phyloP scores from a whole-genome alignment of 225 moss, liverwort and hornwort species.

The Bryum argenteum region DNA sequence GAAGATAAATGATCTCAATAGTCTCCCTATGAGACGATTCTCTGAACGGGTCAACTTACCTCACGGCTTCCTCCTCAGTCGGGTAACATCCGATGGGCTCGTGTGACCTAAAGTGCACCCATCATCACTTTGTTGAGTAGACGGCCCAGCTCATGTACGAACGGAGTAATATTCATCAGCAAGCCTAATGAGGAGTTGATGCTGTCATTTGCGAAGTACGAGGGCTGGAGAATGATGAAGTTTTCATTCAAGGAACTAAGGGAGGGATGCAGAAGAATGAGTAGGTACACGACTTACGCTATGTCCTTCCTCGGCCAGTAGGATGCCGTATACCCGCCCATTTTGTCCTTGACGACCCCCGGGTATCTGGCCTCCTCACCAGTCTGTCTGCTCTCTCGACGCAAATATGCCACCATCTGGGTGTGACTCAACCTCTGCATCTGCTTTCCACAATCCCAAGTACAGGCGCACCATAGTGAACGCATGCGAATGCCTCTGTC shows the following conservation, averaged over 20 bases:
- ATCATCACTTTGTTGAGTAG: constrained; percentile 3
- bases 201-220: neutral
- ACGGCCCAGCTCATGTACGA: neutral
- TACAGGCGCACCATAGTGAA: neutral
- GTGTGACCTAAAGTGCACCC: constrained; percentile 15
- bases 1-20: neutral
- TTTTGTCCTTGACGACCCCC: constrained; percentile 23
- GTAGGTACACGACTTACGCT: constrained; percentile 6
- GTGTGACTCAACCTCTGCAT: constrained; percentile 27
- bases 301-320: constrained; percentile 31
- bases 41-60: constrained; percentile 10
- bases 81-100: constrained; percentile 25
- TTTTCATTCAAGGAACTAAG: no score
- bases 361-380: constrained; percentile 39
- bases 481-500: neutral
- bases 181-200: neutral
- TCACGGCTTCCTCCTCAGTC: constrained; percentile 29
- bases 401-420: constrained; percentile 36
- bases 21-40: no score
- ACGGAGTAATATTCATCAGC: neutral
- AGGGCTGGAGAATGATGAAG: neutral
- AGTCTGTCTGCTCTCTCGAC: constrained; percentile 37
- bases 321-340: constrained; percentile 6
- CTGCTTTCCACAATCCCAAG: constrained; percentile 18
- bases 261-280: neutral